phyloP scores from a whole-genome alignment of 805 yeast genomes.

The Blastobotrys parvus region DNA sequence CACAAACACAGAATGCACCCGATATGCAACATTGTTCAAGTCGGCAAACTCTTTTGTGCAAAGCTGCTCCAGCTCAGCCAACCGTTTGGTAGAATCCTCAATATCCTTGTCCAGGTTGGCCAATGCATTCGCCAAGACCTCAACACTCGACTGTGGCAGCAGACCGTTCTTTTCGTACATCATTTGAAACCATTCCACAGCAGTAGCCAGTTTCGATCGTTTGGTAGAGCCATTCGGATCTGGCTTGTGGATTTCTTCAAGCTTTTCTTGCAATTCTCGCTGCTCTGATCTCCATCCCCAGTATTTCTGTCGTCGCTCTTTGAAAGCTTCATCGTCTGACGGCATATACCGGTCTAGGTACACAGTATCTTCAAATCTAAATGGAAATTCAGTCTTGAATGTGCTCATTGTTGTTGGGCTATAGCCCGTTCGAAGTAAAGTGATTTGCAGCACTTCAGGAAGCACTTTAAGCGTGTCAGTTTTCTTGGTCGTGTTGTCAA shows the following conservation, averaged over 20 bases:
- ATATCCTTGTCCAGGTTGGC: conserved; percentile 21
- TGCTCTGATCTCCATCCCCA: conserved; percentile 46
- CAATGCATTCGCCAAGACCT: background rate
- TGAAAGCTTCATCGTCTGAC: conserved; percentile 42
- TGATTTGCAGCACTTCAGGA: conserved; percentile 83
- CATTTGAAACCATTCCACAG: conserved; percentile 49
- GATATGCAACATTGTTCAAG: conserved; percentile 60
- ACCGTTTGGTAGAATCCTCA: conserved; percentile 32
- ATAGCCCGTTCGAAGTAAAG: conserved; percentile 88
- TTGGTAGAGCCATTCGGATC: conserved; percentile 36
- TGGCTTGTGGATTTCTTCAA: conserved; percentile 16
- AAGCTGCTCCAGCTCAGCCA: conserved; percentile 37
- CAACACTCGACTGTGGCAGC: conserved; percentile 28
- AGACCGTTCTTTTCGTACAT: conserved; percentile 9
- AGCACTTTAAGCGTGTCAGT: conserved; percentile 60
- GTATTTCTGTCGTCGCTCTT: conserved; percentile 47
- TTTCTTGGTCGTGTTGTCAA: conserved; percentile 60
- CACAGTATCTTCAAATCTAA: conserved; percentile 68
- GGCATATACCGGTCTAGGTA: conserved; percentile 87
- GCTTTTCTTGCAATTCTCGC: conserved; percentile 9
- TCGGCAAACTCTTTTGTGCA: conserved; percentile 55
- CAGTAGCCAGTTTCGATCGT: conserved; percentile 45
- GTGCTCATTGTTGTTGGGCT: conserved; percentile 67
- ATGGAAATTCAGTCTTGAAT: conserved; percentile 72
- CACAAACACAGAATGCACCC: conserved; percentile 83